Conservation (phyloP, 345 rosid genomes). For the Erysimum cheiranthoides region DNA sequence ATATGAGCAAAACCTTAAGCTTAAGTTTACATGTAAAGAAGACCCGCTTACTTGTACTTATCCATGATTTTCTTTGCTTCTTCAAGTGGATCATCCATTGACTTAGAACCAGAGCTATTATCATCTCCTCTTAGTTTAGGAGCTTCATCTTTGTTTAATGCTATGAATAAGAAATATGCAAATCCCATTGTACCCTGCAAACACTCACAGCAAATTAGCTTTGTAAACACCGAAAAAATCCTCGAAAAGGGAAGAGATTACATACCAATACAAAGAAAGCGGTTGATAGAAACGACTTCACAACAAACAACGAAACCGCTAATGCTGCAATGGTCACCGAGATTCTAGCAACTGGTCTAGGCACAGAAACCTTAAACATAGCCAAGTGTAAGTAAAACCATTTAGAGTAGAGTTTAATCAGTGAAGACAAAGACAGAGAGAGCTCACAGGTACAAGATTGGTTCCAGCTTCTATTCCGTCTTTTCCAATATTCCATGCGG, state of each 20-base stretch:
- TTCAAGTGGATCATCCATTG: slow-evolving; percentile 58
- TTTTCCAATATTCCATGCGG: slow-evolving; percentile 78
- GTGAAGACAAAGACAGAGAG: slow-evolving; percentile 29
- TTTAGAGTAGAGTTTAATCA: not conserved
- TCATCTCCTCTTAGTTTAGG: slow-evolving; percentile 55
- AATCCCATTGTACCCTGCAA: slow-evolving; percentile 94
- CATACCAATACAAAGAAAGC: slow-evolving; percentile 87
- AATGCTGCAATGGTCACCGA: slow-evolving; percentile 57
- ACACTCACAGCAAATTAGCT: not conserved
- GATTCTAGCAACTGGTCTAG: slow-evolving; percentile 69
- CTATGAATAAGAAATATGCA: slow-evolving; percentile 76
- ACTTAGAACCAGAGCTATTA: slow-evolving; percentile 32
- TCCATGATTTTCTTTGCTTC: slow-evolving; percentile 97
- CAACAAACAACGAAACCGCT: slow-evolving; percentile 58
- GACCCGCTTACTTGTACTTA: slow-evolving; percentile 69
- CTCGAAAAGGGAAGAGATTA: not conserved
- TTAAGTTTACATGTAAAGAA: not conserved
- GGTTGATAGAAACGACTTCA: slow-evolving; percentile 74
- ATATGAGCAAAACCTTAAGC: slow-evolving; percentile 3
- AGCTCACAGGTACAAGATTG: slow-evolving; percentile 83
- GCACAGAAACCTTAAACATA: slow-evolving; percentile 55
- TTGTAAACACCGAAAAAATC: not conserved
- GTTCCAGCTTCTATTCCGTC: slow-evolving; percentile 91
- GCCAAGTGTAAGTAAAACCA: not conserved
- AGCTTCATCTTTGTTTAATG: slow-evolving; percentile 79